Evolutionary conservation across 2,329 filamentous ascomycete genomes (phyloP).

Genomic region (Ceratocystis albifundus): DNA sequence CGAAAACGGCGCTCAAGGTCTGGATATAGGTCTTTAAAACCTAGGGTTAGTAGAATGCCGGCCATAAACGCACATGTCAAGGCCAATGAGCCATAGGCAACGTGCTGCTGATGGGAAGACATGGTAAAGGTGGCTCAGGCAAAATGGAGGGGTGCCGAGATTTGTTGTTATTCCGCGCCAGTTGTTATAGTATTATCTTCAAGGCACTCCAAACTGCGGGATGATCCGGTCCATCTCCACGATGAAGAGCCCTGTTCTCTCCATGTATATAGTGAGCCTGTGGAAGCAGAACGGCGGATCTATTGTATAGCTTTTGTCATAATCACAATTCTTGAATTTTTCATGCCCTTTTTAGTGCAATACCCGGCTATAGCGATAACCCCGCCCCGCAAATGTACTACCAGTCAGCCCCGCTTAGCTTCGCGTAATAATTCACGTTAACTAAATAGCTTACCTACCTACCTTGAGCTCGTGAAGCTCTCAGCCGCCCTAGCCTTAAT

Average conservation of each 20-base stretch:
- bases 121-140: conserved; percentile 31
- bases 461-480: neutral
- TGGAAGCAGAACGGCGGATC: conserved; percentile 1
- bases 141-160: too few relatives aligned
- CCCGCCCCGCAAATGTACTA: conserved; percentile 20
- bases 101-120: conserved; percentile 52
- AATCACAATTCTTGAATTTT: neutral
- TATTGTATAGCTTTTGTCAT: neutral
- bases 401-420: neutral
- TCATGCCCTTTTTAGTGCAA: neutral
- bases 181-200: neutral
- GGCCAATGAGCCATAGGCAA: conserved; percentile 53
- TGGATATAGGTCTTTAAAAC: conserved; percentile 69
- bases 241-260: neutral
- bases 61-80: conserved; percentile 62
- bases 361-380: conserved; percentile 16
- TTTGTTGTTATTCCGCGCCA: neutral
- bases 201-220: conserved; percentile 5
- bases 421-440: neutral
- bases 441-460: neutral
- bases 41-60: conserved; percentile 62
- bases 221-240: conserved; percentile 17
- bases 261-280: neutral
- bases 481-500: neutral
- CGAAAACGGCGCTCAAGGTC: conserved; percentile 56